Conservation (phyloP, 352 stramenopile genomes). For the Stephanocyclus meneghinianus region DNA sequence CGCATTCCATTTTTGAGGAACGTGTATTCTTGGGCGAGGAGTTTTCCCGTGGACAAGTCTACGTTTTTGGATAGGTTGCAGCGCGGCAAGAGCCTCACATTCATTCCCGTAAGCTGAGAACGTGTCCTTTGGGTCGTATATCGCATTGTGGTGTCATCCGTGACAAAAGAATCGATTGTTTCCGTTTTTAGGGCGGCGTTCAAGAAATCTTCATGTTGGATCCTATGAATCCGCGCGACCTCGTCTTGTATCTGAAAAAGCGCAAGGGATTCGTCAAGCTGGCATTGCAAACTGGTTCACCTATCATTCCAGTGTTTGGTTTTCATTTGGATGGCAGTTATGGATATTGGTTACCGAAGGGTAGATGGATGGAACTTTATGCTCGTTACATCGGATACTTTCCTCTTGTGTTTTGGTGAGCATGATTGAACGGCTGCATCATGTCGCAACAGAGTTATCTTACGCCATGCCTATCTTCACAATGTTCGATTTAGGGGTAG, state of each 20-base stretch:
- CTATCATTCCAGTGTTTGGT: slow-evolving; percentile 62
- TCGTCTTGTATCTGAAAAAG: slow-evolving; percentile 58
- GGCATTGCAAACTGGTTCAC: slow-evolving; percentile 50
- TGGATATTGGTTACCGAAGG: slow-evolving; percentile 50
- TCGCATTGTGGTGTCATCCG: background rate
- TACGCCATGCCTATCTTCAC: no score
- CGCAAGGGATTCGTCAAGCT: slow-evolving; percentile 72
- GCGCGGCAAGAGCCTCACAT: slow-evolving; percentile 48
- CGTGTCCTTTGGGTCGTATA: background rate
- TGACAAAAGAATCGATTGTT: background rate
- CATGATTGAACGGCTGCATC: no score
- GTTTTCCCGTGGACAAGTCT: slow-evolving; percentile 45
- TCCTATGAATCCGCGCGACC: slow-evolving; percentile 38
- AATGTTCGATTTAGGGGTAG: slow-evolving; percentile 18
- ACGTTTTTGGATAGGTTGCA: slow-evolving; percentile 59
- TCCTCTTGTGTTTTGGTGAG: slow-evolving; percentile 48
- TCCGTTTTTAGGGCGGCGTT: slow-evolving; percentile 46
- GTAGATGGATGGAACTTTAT: slow-evolving; percentile 42
- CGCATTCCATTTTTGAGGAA: slow-evolving; percentile 58
- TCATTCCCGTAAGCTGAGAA: slow-evolving; percentile 38
- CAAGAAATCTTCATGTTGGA: slow-evolving; percentile 63
- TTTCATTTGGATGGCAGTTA: slow-evolving; percentile 63
- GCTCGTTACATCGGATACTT: slow-evolving; percentile 43
- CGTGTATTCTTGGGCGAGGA: slow-evolving; percentile 56
- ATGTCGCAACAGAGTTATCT: no score